Evolutionary conservation across 257 asterid genomes (phyloP).

Genomic region (Knoxia roxburghii): DNA sequence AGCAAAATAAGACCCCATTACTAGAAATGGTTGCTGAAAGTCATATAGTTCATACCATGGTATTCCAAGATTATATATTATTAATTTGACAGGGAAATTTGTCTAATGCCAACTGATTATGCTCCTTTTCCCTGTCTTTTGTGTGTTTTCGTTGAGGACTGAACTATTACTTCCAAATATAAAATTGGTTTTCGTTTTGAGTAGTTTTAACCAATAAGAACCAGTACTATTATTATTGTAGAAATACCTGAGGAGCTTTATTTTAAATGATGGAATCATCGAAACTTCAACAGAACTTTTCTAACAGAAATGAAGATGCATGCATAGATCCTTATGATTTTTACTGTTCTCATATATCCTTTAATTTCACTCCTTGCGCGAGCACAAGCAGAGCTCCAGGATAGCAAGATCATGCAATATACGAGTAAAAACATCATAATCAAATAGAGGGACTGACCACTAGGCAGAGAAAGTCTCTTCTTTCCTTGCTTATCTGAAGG

Average conservation of each 20-base stretch:
- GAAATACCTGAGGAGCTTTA: background rate
- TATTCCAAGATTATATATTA: background rate
- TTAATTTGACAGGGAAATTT: background rate
- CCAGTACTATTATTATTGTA: background rate
- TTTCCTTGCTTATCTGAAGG: constrained; percentile 60
- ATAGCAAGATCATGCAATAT: background rate
- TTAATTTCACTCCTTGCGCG: background rate
- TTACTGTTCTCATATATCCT: background rate
- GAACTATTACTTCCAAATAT: background rate
- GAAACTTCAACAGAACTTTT: background rate
- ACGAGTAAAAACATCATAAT: background rate
- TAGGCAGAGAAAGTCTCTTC: constrained; percentile 76
- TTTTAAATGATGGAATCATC: background rate
- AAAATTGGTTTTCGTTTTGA: background rate
- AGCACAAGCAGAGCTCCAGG: no score
- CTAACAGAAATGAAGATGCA: background rate
- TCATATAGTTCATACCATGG: background rate
- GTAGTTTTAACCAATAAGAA: background rate
- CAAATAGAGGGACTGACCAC: constrained; percentile 40
- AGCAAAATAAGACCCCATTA: background rate
- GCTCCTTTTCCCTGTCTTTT: background rate
- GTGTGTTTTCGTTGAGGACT: no score
- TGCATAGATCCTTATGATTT: background rate
- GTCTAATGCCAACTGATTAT: background rate
- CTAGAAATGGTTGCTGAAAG: background rate